Evolutionary conservation across 1,139 yeast species (phyloP).

Genomic region (Hanseniaspora gamundiae): DNA sequence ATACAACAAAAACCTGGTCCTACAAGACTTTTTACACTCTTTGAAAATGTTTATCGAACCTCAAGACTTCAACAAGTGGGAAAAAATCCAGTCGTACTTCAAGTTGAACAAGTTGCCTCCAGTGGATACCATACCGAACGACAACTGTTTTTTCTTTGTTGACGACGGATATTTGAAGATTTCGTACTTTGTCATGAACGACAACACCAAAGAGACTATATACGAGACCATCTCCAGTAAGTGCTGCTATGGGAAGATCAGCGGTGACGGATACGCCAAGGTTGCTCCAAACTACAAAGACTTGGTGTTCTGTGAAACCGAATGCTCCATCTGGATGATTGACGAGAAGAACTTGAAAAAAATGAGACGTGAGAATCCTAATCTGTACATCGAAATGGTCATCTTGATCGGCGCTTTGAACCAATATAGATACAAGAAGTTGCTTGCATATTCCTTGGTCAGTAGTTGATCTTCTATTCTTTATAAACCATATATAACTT

Average conservation of each 20-base stretch:
- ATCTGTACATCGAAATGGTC: slow-evolving; percentile 57
- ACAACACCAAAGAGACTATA: slow-evolving; percentile 34
- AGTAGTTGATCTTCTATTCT: slow-evolving; percentile 25
- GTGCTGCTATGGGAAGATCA: slow-evolving; percentile 63
- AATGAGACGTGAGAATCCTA: slow-evolving; percentile 30
- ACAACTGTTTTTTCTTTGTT: slow-evolving; percentile 46
- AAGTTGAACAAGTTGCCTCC: slow-evolving; percentile 11
- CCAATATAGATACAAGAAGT: slow-evolving; percentile 61
- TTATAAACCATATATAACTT: background rate
- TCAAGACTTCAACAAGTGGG: slow-evolving; percentile 5
- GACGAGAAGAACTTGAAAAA: slow-evolving; percentile 35
- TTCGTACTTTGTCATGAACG: slow-evolving; percentile 33
- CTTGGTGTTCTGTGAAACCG: slow-evolving; percentile 27
- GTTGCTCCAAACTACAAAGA: slow-evolving; percentile 11
- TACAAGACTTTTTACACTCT: slow-evolving; percentile 14
- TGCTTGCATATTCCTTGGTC: slow-evolving; percentile 57
- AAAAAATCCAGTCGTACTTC: slow-evolving; percentile 15
- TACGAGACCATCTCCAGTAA: slow-evolving; percentile 77
- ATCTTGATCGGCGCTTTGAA: slow-evolving; percentile 52
- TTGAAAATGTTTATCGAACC: slow-evolving; percentile 19
- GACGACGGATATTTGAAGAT: slow-evolving; percentile 73
- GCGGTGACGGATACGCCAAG: slow-evolving; percentile 12
- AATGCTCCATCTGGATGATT: slow-evolving; percentile 64
- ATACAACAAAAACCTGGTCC: slow-evolving; percentile 12
- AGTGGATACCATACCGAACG: slow-evolving; percentile 13